A percentile compares a stretch with the other conserved stretches of the same genome.
These are phyloP conservation scores for Pelargonium citronellum DNA, from an alignment of 441 rosid genomes.

Conservation along the genomic window DNA sequence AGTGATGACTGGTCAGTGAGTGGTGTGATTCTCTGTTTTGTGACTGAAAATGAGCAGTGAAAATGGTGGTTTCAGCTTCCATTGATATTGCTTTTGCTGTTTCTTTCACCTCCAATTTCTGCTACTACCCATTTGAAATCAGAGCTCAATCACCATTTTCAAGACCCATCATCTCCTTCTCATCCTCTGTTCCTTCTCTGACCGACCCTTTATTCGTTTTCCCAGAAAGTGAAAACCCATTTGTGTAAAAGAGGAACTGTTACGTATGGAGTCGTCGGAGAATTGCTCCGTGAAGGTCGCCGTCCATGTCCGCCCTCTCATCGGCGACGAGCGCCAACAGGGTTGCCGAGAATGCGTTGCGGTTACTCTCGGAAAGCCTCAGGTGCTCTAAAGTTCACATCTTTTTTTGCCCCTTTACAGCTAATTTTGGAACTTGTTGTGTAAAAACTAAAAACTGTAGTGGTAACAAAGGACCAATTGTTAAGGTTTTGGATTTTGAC, in stretches of 20 bases:
- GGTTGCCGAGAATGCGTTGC: slow-evolving; percentile 62
- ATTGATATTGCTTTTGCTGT: too few relatives aligned
- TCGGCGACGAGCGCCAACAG: slow-evolving; percentile 53
- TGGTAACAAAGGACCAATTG: neutral
- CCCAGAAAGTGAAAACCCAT: neutral
- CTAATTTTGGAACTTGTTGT: neutral
- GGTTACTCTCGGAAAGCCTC: slow-evolving; percentile 51
- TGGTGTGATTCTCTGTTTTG: neutral
- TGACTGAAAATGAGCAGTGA: slow-evolving; percentile 2
- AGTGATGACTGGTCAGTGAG: neutral
- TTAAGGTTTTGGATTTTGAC: neutral
- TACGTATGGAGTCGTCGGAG: slow-evolving; percentile 34
- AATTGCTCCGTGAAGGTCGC: slow-evolving; percentile 58
- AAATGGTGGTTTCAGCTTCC: neutral
- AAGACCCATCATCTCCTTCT: neutral
- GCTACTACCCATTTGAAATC: neutral
- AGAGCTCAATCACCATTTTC: neutral
- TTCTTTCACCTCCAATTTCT: neutral
- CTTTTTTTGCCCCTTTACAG: neutral
- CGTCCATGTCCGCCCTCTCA: slow-evolving; percentile 56
- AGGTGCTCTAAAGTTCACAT: slow-evolving; percentile 29
- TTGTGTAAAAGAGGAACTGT: neutral
- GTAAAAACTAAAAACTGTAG: neutral
- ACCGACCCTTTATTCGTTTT: neutral
- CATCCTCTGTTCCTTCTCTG: neutral